These are phyloP conservation scores for Botrytis byssoidea DNA, from an alignment of 2,329 filamentous ascomycete genomes.

Conservation along the genomic window DNA sequence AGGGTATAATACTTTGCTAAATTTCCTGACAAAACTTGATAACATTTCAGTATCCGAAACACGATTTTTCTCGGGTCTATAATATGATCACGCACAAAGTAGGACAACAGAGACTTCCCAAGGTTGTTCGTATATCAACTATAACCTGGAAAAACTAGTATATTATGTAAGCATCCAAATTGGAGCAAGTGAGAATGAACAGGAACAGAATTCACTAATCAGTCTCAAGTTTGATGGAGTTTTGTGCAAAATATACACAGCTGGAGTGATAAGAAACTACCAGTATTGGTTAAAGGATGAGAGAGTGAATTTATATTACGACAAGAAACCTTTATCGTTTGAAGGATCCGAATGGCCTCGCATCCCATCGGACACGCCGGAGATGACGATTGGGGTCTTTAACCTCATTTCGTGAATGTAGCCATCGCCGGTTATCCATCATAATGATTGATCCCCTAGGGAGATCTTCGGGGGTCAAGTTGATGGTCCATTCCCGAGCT, in stretches of 20 bases:
- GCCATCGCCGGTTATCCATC: slow-evolving; percentile 41
- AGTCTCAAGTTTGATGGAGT: neutral
- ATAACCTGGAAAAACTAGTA: no score
- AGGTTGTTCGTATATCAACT: no score
- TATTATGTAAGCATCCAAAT: no score
- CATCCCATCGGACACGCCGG: slow-evolving; percentile 40
- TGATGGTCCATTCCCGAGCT: slow-evolving; percentile 14
- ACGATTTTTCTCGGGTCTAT: no score
- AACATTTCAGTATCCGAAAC: no score
- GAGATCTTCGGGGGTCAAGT: slow-evolving; percentile 34
- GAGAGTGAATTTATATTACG: neutral
- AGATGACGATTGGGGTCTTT: slow-evolving; percentile 41
- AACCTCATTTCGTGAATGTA: slow-evolving; percentile 41
- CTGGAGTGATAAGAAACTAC: neutral
- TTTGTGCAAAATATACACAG: neutral
- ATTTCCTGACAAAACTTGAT: no score
- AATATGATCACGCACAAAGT: no score
- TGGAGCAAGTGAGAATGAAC: neutral
- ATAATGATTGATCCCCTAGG: slow-evolving; percentile 39
- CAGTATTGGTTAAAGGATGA: neutral
- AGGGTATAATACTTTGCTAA: no score
- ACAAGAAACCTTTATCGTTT: neutral
- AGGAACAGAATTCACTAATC: neutral
- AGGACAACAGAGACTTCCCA: no score
- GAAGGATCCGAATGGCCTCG: neutral